Conservation (phyloP, 805 yeast genomes). For the Alloascoidea africana region DNA sequence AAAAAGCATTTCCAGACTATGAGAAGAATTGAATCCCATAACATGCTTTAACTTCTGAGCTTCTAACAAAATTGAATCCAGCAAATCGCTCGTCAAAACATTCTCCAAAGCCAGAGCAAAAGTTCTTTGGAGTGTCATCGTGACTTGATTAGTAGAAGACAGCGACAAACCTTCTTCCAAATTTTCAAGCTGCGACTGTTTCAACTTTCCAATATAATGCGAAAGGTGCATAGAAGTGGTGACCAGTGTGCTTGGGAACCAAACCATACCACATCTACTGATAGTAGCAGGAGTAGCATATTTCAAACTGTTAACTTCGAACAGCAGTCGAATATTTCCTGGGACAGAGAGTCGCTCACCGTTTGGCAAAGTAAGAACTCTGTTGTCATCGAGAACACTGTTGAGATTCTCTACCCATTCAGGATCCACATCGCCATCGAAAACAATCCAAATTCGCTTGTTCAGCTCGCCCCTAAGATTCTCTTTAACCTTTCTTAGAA, state of each 20-base stretch:
- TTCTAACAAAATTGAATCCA: slow-evolving; percentile 12
- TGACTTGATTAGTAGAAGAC: not conserved
- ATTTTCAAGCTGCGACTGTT: slow-evolving; percentile 8
- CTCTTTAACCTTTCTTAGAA: slow-evolving; percentile 39
- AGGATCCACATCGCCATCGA: slow-evolving; percentile 92
- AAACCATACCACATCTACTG: slow-evolving; percentile 82
- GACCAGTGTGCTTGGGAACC: slow-evolving; percentile 33
- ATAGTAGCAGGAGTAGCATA: slow-evolving; percentile 84
- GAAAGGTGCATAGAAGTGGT: slow-evolving; percentile 10
- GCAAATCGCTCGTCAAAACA: slow-evolving; percentile 2
- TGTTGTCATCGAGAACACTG: slow-evolving; percentile 84
- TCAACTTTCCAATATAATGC: slow-evolving; percentile 11
- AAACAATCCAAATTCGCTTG: slow-evolving; percentile 58
- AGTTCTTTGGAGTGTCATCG: not conserved
- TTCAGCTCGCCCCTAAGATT: slow-evolving; percentile 43
- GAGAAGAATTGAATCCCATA: slow-evolving; percentile 28
- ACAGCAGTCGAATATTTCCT: slow-evolving; percentile 42
- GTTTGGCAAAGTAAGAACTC: slow-evolving; percentile 64
- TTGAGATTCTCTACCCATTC: slow-evolving; percentile 86
- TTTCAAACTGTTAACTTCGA: slow-evolving; percentile 56
- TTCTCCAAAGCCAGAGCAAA: not conserved
- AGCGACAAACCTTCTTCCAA: slow-evolving; percentile 8
- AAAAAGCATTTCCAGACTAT: slow-evolving; percentile 24
- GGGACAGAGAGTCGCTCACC: slow-evolving; percentile 77
- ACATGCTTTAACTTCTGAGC: slow-evolving; percentile 27